A percentile compares a stretch with the other conserved stretches of the same genome.
Evolutionary conservation across 1,139 yeast genomes (phyloP).

Genomic region (Suhomyces bribrorum): DNA sequence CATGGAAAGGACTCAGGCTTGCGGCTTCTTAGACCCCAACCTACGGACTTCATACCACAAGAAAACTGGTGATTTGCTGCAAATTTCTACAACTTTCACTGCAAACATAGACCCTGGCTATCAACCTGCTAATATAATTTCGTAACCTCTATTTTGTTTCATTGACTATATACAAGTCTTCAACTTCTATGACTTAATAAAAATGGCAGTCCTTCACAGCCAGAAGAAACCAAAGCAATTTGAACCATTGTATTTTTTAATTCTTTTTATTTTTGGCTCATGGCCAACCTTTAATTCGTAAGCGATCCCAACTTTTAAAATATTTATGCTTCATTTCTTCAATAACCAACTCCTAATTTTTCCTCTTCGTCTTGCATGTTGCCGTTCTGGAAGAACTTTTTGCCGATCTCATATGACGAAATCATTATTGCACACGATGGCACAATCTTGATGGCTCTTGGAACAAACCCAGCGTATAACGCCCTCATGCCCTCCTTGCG

Average conservation of each 20-base stretch:
- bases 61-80: background rate
- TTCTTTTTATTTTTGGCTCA: too few relatives aligned
- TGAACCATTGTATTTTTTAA: too few relatives aligned
- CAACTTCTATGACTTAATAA: too few relatives aligned
- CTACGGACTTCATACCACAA: background rate
- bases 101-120: too few relatives aligned
- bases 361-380: slow-evolving; percentile 9
- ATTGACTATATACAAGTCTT: background rate
- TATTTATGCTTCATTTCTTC: too few relatives aligned
- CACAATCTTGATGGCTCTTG: slow-evolving; percentile 86
- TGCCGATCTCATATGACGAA: slow-evolving; percentile 89
- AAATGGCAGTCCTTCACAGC: too few relatives aligned
- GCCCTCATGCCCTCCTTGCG: slow-evolving; percentile 75
- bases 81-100: background rate
- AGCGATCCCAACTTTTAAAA: too few relatives aligned
- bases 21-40: background rate
- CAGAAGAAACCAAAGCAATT: too few relatives aligned
- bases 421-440: slow-evolving; percentile 99
- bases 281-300: too few relatives aligned
- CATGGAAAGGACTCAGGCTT: background rate
- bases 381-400: slow-evolving; percentile 53
- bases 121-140: too few relatives aligned
- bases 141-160: background rate
- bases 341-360: too few relatives aligned
- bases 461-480: slow-evolving; percentile 79